phyloP scores from a whole-genome alignment of 257 asterid genomes.

The Primulina tabacum region DNA sequence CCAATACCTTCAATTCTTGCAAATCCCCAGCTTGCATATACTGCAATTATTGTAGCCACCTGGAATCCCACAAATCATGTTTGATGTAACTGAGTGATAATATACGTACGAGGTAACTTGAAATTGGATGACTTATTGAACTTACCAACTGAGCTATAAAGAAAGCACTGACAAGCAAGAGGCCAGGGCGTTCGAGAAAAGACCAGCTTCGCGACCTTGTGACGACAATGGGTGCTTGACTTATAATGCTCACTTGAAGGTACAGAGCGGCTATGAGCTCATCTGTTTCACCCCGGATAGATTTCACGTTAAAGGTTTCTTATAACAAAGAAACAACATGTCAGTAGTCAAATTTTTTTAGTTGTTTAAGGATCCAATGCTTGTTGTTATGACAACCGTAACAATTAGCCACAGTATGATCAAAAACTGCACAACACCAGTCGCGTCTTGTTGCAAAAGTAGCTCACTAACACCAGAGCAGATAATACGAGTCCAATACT shows the following conservation, averaged over 20 bases:
- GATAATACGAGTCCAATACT: too few species aligned
- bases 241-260: conserved; percentile 58
- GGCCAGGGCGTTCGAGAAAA: conserved; percentile 54
- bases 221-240: conserved; percentile 60
- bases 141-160: conserved; percentile 46
- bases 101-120: neutral
- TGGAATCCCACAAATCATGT: conserved; percentile 11
- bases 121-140: neutral
- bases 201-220: conserved; percentile 67
- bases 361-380: neutral
- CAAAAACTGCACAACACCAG: too few species aligned
- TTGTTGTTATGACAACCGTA: neutral
- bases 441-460: neutral
- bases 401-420: too few species aligned
- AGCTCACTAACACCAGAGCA: neutral
- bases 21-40: conserved; percentile 50
- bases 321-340: conserved; percentile 12
- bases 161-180: conserved; percentile 43
- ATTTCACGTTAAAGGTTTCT: conserved; percentile 41
- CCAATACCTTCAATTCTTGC: conserved; percentile 50
- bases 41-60: conserved; percentile 44
- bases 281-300: conserved; percentile 26
- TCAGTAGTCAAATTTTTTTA: neutral
- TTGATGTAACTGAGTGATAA: neutral
- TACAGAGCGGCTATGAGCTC: conserved; percentile 51